Evolutionary conservation across 2,329 filamentous ascomycete genomes (phyloP).

Genomic region (Pestalotiopsis sp.): DNA sequence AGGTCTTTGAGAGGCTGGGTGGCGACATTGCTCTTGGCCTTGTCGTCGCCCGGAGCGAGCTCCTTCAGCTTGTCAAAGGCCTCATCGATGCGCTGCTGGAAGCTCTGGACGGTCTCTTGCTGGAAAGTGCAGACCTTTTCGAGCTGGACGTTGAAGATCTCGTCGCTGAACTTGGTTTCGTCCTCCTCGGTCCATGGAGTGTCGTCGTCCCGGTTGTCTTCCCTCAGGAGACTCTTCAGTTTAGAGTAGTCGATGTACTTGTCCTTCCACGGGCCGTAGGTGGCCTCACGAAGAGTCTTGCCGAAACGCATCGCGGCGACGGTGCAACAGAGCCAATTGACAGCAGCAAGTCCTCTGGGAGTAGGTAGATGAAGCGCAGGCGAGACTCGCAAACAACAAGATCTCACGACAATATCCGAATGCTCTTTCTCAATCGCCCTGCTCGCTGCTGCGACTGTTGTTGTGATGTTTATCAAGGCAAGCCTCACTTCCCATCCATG

Average conservation of each 20-base stretch:
- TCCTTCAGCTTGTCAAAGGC: slow-evolving; percentile 75
- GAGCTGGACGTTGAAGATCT: slow-evolving; percentile 90
- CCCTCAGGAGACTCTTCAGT: slow-evolving; percentile 85
- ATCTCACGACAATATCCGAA: not conserved
- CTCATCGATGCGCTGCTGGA: slow-evolving; percentile 56
- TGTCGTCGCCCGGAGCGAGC: slow-evolving; percentile 69
- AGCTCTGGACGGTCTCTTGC: slow-evolving; percentile 66
- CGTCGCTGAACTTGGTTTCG: slow-evolving; percentile 90
- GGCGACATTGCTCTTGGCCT: slow-evolving; percentile 50
- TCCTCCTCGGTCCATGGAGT: slow-evolving; percentile 89
- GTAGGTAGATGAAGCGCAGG: not conserved
- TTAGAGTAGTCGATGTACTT: slow-evolving; percentile 96
- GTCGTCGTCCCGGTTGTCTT: slow-evolving; percentile 67
- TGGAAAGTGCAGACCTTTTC: slow-evolving; percentile 95
- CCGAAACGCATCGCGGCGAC: slow-evolving; percentile 79
- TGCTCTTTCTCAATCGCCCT: not conserved
- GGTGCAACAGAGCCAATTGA: not conserved
- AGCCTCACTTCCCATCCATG: not conserved
- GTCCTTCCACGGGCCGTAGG: slow-evolving; percentile 87
- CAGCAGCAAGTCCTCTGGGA: not conserved
- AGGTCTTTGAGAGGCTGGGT: slow-evolving; percentile 67
- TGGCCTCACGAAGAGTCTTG: slow-evolving; percentile 76
- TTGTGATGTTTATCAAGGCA: not conserved
- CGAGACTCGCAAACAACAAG: not conserved
- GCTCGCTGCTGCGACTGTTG: not conserved